These are phyloP conservation scores for Aspergillus spinulosporus DNA, from an alignment of 2,329 filamentous ascomycete species.

Conservation along the genomic window DNA sequence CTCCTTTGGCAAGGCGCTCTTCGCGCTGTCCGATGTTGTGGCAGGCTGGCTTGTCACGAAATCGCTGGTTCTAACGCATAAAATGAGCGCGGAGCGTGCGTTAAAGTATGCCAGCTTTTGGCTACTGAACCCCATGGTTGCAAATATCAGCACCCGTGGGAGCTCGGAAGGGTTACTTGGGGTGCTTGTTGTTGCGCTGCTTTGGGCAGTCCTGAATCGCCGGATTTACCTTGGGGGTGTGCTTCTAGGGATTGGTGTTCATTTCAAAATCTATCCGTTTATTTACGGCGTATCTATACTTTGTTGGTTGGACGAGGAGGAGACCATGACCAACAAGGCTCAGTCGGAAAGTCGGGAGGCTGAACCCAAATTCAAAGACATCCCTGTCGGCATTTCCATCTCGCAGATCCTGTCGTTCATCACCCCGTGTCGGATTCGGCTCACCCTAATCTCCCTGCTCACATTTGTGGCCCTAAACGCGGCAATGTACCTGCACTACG, in stretches of 20 bases:
- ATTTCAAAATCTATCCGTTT: constrained; percentile 99
- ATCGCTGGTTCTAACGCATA: constrained; percentile 50
- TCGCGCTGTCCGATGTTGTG: constrained; percentile 77
- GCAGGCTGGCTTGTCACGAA: constrained; percentile 75
- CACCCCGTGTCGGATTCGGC: constrained; percentile 39
- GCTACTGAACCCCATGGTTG: constrained; percentile 97
- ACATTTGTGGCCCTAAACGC: constrained; percentile 75
- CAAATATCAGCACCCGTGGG: constrained; percentile 90
- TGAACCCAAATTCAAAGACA: constrained; percentile 7
- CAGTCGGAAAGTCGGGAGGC: constrained; percentile 9
- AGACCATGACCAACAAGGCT: background rate
- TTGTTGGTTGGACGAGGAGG: constrained; percentile 40
- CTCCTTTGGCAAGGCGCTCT: constrained; percentile 82
- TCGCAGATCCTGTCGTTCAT: constrained; percentile 34
- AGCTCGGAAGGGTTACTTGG: constrained; percentile 90
- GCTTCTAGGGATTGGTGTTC: constrained; percentile 78
- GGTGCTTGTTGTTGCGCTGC: constrained; percentile 75
- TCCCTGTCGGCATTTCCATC: constrained; percentile 10
- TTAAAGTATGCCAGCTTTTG: constrained; percentile 81
- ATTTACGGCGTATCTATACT: constrained; percentile 72
- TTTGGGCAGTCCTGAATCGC: constrained; percentile 75
- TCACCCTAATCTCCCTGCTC: constrained; percentile 61
- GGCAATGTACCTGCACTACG: constrained; percentile 78
- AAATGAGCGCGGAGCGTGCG: constrained; percentile 57
- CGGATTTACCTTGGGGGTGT: constrained; percentile 67